Percentiles rank a stretch among this genome's conserved stretches.
Evolutionary conservation across 164 flowering plant species (phyloP).

Genomic region (Sedum album): DNA sequence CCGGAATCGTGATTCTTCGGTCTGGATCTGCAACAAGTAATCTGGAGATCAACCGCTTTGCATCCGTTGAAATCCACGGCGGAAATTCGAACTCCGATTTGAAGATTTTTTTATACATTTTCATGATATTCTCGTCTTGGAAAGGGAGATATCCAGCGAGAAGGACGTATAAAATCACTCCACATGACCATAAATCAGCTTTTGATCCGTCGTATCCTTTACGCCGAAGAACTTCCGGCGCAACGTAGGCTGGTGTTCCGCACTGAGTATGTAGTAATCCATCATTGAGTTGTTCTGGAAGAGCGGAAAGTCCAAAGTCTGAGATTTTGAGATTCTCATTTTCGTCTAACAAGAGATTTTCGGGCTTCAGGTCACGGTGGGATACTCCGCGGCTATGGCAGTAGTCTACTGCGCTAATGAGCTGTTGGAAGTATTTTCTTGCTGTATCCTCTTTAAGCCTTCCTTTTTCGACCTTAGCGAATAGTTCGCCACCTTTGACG

Average conservation of each 20-base stretch:
- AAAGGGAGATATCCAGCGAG: not conserved
- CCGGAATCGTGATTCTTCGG: not conserved
- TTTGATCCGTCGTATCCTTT: constrained; percentile 5
- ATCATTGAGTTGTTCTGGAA: not conserved
- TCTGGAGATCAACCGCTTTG: constrained; percentile 2
- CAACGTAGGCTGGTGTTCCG: not conserved
- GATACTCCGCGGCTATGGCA: constrained; percentile 7
- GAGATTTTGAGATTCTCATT: constrained; percentile 6
- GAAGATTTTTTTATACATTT: constrained; percentile 2
- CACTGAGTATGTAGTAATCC: not conserved
- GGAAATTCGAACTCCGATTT: constrained; percentile 2
- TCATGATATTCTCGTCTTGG: not conserved
- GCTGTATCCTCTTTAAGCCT: not conserved
- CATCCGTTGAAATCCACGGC: not conserved
- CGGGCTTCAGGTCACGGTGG: not conserved
- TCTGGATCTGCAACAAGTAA: not conserved
- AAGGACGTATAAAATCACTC: not conserved
- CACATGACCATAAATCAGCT: not conserved
- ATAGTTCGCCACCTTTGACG: constrained; percentile 2
- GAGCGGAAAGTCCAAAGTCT: not conserved
- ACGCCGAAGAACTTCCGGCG: not conserved
- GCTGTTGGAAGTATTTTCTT: constrained; percentile 7
- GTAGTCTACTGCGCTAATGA: too few species aligned
- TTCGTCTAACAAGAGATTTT: not conserved
- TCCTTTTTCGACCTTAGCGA: constrained; percentile 7